Conservation (phyloP, 2,329 filamentous ascomycete species). For the Fusarium agapanthi region DNA sequence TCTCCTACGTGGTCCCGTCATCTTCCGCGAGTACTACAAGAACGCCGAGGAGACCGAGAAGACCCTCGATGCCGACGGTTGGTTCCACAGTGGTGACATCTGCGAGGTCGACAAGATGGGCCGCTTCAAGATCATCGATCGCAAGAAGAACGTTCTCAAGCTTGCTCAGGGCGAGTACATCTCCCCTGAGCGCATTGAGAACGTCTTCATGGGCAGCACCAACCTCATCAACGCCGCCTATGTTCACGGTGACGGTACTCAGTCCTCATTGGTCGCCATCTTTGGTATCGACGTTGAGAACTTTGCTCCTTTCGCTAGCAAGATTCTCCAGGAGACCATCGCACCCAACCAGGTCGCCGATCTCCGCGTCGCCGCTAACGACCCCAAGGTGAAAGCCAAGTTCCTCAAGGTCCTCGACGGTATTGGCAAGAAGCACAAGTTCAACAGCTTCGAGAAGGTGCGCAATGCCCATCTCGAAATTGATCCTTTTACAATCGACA, state of each 20-base stretch:
- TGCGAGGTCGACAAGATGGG: constrained; percentile 84
- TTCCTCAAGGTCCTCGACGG: constrained; percentile 81
- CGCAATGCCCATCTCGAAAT: constrained; percentile 77
- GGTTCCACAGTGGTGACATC: constrained; percentile 97
- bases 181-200: constrained; percentile 96
- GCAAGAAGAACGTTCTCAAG: constrained; percentile 99
- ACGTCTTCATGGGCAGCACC: constrained; percentile 85
- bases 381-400: constrained; percentile 76
- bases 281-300: constrained; percentile 87
- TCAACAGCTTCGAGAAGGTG: constrained; percentile 90
- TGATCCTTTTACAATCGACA: constrained; percentile 93
- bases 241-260: constrained; percentile 87
- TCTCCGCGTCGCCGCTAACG: constrained; percentile 71
- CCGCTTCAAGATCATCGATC: constrained; percentile 92
- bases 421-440: constrained; percentile 83
- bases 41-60: constrained; percentile 88
- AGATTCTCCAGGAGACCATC: constrained; percentile 75
- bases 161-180: constrained; percentile 98
- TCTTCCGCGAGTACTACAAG: constrained; percentile 90
- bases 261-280: constrained; percentile 84
- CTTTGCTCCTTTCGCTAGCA: constrained; percentile 83
- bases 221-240: constrained; percentile 82
- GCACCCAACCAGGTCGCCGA: constrained; percentile 70
- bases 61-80: constrained; percentile 84
- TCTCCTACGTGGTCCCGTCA: constrained; percentile 78